Conservation (phyloP, 1,284 basidiomycete genomes). For the Moesziomyces parantarcticus region DNA sequence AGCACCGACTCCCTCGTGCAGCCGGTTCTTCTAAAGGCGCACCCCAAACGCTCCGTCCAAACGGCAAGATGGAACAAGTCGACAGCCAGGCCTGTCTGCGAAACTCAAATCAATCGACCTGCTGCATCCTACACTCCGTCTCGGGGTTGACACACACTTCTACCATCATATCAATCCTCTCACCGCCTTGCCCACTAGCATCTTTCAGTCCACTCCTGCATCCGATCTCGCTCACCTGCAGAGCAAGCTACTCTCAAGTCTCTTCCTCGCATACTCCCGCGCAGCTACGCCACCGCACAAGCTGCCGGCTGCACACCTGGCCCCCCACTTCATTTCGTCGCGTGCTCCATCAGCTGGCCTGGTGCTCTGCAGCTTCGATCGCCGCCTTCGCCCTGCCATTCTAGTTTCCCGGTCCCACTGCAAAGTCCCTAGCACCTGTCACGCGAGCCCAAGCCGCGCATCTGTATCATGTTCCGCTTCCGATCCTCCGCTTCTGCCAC, state of each 20-base stretch:
- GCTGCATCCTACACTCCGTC: slow-evolving; percentile 17
- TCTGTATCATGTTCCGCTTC: slow-evolving; percentile 38
- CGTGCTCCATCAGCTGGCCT: slow-evolving; percentile 6
- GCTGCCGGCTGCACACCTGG: not conserved
- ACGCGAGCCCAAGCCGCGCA: slow-evolving; percentile 14
- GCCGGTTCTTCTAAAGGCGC: too few species aligned
- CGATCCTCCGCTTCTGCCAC: slow-evolving; percentile 34
- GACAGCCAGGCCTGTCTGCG: too few species aligned
- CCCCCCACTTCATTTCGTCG: not conserved
- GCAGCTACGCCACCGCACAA: not conserved
- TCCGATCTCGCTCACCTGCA: slow-evolving; percentile 3
- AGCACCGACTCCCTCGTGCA: too few species aligned
- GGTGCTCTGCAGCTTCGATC: not conserved
- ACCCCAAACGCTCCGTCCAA: too few species aligned
- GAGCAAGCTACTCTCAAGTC: not conserved
- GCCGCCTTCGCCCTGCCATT: too few species aligned
- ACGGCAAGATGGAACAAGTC: too few species aligned
- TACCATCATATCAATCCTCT: slow-evolving; percentile 25
- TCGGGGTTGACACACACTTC: slow-evolving; percentile 46
- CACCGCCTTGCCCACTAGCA: not conserved
- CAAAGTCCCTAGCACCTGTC: slow-evolving; percentile 2
- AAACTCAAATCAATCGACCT: slow-evolving; percentile 21
- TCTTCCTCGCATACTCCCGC: not conserved
- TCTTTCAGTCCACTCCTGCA: slow-evolving; percentile 2
- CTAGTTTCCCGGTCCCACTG: too few species aligned